phyloP scores from a whole-genome alignment of 768 basidiomycete species.

The Auricularia cornea region DNA sequence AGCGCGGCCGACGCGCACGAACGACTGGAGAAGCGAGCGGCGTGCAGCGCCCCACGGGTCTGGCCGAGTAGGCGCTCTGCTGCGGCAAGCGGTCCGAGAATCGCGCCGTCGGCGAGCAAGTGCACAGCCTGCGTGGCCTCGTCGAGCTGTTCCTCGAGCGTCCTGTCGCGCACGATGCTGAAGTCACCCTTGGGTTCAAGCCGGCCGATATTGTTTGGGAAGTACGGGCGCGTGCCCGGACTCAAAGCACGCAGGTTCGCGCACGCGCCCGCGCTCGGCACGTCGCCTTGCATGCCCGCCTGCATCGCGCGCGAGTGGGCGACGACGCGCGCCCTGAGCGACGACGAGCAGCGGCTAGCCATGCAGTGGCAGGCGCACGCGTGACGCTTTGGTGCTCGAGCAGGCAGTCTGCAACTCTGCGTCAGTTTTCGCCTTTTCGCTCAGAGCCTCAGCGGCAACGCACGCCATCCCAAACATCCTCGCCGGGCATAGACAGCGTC shows the following conservation, averaged over 20 bases:
- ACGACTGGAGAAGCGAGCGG: constrained; percentile 56
- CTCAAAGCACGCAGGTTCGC: constrained; percentile 83
- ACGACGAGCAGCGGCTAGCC: no score
- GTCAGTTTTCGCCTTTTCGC: no score
- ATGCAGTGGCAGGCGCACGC: no score
- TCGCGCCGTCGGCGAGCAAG: not conserved
- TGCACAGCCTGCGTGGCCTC: not conserved
- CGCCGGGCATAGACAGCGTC: no score
- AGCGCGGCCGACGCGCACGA: constrained; percentile 53
- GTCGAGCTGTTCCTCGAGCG: constrained; percentile 1
- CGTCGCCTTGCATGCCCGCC: not conserved
- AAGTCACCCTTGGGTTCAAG: no score
- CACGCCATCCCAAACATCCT: no score
- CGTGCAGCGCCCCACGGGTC: constrained; percentile 13
- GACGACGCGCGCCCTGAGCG: no score
- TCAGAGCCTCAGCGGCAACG: no score
- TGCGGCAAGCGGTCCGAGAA: constrained; percentile 15
- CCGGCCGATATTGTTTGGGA: no score
- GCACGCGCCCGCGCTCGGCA: constrained; percentile 39
- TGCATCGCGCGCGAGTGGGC: constrained; percentile 53
- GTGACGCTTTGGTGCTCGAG: no score
- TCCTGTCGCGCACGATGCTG: no score
- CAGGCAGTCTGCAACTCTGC: no score
- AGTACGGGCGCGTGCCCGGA: constrained; percentile 71
- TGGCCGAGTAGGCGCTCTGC: constrained; percentile 11